phyloP scores from a whole-genome alignment of 768 basidiomycete species.

The Leccinum uliginosum region DNA sequence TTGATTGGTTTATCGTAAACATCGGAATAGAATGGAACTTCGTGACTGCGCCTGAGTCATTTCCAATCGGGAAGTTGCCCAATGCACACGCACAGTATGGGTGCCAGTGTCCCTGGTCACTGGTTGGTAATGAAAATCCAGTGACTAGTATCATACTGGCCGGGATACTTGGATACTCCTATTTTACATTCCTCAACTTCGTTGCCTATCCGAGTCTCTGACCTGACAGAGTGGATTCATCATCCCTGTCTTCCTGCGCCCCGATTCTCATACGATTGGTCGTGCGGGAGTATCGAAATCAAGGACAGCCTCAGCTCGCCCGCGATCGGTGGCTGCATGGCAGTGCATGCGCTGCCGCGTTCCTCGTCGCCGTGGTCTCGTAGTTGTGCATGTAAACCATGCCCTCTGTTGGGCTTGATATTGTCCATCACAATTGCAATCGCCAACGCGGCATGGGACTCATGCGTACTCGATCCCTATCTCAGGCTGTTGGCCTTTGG shows the following conservation, averaged over 20 bases:
- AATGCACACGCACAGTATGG: not conserved
- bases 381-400: not conserved
- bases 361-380: not conserved
- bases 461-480: not conserved
- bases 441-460: not conserved
- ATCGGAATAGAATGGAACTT: not conserved
- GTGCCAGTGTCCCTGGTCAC: not conserved
- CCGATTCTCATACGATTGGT: conserved; percentile 10
- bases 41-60: not conserved
- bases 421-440: not conserved
- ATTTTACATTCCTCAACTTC: not conserved
- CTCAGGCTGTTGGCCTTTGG: not conserved
- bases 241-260: not conserved
- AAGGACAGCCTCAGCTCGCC: not conserved
- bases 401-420: not conserved
- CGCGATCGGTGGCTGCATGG: not conserved
- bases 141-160: not conserved
- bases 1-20: not conserved
- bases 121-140: not conserved
- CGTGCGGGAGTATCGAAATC: not conserved
- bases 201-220: not conserved
- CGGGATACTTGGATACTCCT: not conserved
- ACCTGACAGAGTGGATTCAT: not conserved
- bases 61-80: not conserved
- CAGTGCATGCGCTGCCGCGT: not conserved